Percentiles rank a stretch among this genome's conserved stretches.
Conservation (phyloP, 768 basidiomycete species). For the Stropharia rugosoannulata region DNA sequence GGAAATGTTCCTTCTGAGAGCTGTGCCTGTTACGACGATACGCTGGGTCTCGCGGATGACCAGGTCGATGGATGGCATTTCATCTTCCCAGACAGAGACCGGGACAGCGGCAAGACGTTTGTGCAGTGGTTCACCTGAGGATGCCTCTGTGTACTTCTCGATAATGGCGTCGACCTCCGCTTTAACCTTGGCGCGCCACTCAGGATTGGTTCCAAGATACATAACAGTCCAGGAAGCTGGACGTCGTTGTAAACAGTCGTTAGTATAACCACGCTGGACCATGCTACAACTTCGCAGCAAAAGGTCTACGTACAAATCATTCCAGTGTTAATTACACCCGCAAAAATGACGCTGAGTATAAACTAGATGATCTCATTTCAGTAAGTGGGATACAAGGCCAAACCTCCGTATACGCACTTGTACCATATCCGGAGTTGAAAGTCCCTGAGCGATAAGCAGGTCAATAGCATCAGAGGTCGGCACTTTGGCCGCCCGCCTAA, state of each 20-base stretch:
- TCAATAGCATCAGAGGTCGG: constrained; percentile 34
- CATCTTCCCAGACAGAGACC: constrained; percentile 38
- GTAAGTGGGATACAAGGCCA: neutral
- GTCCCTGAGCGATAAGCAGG: constrained; percentile 28
- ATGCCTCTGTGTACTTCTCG: constrained; percentile 23
- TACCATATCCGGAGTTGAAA: constrained; percentile 25
- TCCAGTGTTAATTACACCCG: constrained; percentile 35
- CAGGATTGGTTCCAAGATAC: constrained; percentile 29
- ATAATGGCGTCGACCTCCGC: constrained; percentile 30
- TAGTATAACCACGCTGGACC: too few species aligned
- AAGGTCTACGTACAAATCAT: constrained; percentile 27
- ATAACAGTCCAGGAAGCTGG: constrained; percentile 38
- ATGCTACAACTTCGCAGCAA: neutral
- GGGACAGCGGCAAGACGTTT: constrained; percentile 34
- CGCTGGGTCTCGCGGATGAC: constrained; percentile 42
- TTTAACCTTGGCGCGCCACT: constrained; percentile 35
- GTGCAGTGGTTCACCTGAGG: constrained; percentile 28
- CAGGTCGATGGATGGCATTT: constrained; percentile 35
- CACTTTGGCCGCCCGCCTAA: constrained; percentile 22
- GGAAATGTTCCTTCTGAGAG: constrained; percentile 34
- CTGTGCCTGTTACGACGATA: constrained; percentile 23
- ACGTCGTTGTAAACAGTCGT: neutral
- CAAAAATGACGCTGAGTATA: constrained; percentile 31
- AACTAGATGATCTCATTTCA: constrained; percentile 19
- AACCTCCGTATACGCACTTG: constrained; percentile 14